Base-by-base conservation (phyloP, 2,329 filamentous ascomycete species). In the Diaporthe amygdali region DNA sequence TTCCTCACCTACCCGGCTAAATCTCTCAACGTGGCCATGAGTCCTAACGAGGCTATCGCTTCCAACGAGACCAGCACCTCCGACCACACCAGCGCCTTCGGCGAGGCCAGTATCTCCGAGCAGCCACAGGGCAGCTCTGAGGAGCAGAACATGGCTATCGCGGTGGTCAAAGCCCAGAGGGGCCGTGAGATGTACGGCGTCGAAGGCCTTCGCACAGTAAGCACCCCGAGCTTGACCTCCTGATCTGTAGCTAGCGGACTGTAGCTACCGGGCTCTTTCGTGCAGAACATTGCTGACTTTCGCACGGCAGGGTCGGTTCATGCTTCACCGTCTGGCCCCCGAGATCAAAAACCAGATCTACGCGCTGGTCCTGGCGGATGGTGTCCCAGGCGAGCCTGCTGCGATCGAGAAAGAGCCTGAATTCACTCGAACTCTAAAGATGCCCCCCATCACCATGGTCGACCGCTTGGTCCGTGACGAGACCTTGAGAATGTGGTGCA, bases 1-100 rank as follows among this genome's bases (percentile, higher is more conserved):
- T n/a, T n/a, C n/a, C n/a, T n/a, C n/a, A n/a, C n/a, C n/a, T n/a
- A n/a, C n/a, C n/a, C n/a, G n/a, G n/a, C n/a, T n/a, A n/a, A n/a
- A n/a, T n/a, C n/a, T n/a, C n/a, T 74, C 56, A 77, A 77, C 54
- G 70, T 25, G 41, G 74, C 74, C 22, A 5, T 14, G 41, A n/a
- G 76, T 12, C 71, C 73, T 8, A 74, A 72, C 30, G 44, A 68
- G 25, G 74, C 41, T 34, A 69, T 72, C 34, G 68, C 61, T 3
- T 61, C 67, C 20, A 47, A 75, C 6, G 55, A 76, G n/a, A 61
- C 52, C n/a, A 73, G 72, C 10, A 69, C 73, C 7, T 73, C 71
- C 2, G 47, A 61, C 2, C 72, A 74, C 0, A 71, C 72, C 15
- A 74, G 68, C 7, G 41, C 71, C 1, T 74, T 75, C 39, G 75